Evolutionary conservation across 768 basidiomycete genomes (phyloP), one percentile per base, ranked within the genome.

Genomic region (Auricularia cornea): DNA sequence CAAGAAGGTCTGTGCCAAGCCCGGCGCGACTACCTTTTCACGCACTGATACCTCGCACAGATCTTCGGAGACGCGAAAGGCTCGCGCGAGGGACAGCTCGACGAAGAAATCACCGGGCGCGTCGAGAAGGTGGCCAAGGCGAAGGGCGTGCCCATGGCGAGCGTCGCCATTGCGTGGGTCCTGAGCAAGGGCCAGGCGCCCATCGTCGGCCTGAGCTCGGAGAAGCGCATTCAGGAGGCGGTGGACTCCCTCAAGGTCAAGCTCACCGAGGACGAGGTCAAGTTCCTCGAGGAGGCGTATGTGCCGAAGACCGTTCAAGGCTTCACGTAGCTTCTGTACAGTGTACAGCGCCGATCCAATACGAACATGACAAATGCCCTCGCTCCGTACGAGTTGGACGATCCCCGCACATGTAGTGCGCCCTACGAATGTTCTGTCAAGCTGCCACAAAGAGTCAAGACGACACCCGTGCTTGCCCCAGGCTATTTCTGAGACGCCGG

Each of bases 201-300:
- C 0, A 84, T 87, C 66, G 77, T 86, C 33, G 85, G 84, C 1
- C 77, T 82, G 1, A 83, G 79, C 38, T 64, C 80, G 3, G 75
- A 82, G 32, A 83, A 85, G 61, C 71, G 86, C 26, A 57, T 38
- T 30, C n/a, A 60, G 80, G 81, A 71, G 16, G 82, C 75, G 3
- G 74, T 83, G 14, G 66, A 83, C 59, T 26, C 54, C 10, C 54
- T 57, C 54, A 26, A 57, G 54, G 65, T 86, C 33, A 74, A 77
- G 62, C 76, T 88, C 52, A 80, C 81, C 0, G 74, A 77, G 0
- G 85, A 86, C n/a, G 86, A 89, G 67, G 72, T 83, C 56, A 78
- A 81, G 71, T 77, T 78, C 61, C 78, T 89, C 32, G 80, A 82
- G 62, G 80, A 83, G 66, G 78, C 80, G 2, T 88, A 88, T 74